Evolutionary conservation across 257 asterid genomes (phyloP).

Genomic region (Nicotiana tomentosiformis): DNA sequence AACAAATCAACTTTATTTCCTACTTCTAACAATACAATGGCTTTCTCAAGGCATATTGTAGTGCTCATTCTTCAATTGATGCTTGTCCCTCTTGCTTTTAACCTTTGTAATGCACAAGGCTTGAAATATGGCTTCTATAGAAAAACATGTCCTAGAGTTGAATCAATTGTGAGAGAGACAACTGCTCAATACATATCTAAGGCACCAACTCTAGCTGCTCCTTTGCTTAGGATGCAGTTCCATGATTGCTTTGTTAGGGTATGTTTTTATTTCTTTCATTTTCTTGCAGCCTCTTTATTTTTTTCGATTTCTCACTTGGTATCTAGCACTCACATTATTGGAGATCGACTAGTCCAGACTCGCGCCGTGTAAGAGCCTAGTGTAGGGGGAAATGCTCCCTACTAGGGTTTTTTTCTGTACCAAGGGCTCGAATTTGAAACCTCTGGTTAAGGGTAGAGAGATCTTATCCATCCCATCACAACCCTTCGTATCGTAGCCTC

Average conservation of each 20-base stretch:
- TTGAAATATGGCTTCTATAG: slow-evolving; percentile 30
- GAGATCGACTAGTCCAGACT: too few relatives aligned
- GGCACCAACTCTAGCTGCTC: slow-evolving; percentile 51
- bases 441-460: too few relatives aligned
- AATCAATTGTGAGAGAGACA: slow-evolving; percentile 36
- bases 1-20: neutral
- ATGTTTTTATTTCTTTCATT: neutral
- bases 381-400: too few relatives aligned
- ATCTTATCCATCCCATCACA: too few relatives aligned
- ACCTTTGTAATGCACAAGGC: slow-evolving; percentile 27
- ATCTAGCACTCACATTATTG: too few relatives aligned
- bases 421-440: too few relatives aligned
- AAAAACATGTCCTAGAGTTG: slow-evolving; percentile 39
- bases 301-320: too few relatives aligned
- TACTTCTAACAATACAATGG: slow-evolving; percentile 21
- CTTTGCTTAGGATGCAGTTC: slow-evolving; percentile 64
- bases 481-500: too few relatives aligned
- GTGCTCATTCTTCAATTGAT: slow-evolving; percentile 5
- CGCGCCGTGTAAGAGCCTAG: too few relatives aligned
- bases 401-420: too few relatives aligned
- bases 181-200: slow-evolving; percentile 27
- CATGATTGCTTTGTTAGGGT: slow-evolving; percentile 82
- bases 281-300: neutral
- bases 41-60: slow-evolving; percentile 20
- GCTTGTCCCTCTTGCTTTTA: slow-evolving; percentile 15